phyloP scores from a whole-genome alignment of 331 rosid genomes.

The Quercus lobata region DNA sequence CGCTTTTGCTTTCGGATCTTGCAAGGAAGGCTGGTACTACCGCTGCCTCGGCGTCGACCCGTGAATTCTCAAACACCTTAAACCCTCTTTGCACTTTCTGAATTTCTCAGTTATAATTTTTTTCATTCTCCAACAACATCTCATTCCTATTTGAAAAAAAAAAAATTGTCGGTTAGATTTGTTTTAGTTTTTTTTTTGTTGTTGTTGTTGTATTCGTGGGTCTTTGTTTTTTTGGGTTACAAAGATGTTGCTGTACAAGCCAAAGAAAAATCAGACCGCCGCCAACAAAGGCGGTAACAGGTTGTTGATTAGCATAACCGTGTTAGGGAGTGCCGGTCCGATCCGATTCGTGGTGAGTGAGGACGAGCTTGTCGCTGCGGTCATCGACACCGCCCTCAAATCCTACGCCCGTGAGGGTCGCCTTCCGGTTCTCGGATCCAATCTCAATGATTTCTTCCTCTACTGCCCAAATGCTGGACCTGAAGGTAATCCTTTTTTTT shows the following conservation, averaged over 20 bases:
- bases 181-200: not conserved
- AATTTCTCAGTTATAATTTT: not conserved
- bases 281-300: slow-evolving; percentile 37
- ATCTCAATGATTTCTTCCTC: slow-evolving; percentile 52
- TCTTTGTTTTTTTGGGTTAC: not conserved
- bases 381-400: slow-evolving; percentile 77
- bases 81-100: not conserved
- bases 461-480: slow-evolving; percentile 66
- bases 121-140: not conserved
- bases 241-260: slow-evolving; percentile 75
- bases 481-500: slow-evolving; percentile 43
- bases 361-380: slow-evolving; percentile 60
- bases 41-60: slow-evolving; percentile 99
- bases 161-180: not conserved
- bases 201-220: not conserved
- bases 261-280: slow-evolving; percentile 67
- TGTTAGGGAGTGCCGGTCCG: slow-evolving; percentile 92
- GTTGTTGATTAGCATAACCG: slow-evolving; percentile 76
- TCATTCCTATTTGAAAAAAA: not conserved
- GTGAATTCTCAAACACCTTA: slow-evolving; percentile 21
- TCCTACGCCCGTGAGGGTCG: slow-evolving; percentile 95
- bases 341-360: slow-evolving; percentile 82
- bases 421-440: slow-evolving; percentile 67
- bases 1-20: slow-evolving; percentile 75
- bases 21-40: slow-evolving; percentile 97